Evolutionary conservation across 2,329 filamentous ascomycete genomes (phyloP).

Genomic region (Paecilomyces dactylethromorphus): DNA sequence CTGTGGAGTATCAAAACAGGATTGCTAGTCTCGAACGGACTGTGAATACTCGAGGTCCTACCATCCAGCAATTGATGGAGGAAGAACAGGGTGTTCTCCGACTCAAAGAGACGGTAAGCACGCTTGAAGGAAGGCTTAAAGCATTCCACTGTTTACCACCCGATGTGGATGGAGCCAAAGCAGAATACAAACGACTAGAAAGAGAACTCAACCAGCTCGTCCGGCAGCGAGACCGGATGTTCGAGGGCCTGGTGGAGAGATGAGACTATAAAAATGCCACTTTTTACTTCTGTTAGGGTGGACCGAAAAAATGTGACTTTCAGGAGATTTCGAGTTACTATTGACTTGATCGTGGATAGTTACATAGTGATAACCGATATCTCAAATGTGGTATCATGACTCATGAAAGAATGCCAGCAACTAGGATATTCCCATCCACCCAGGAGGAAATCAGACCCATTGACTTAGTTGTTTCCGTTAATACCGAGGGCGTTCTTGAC

Average conservation of each 20-base stretch:
- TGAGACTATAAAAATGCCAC: not conserved
- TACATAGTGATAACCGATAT: not conserved
- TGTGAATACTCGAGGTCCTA: conserved; percentile 19
- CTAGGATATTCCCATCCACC: not conserved
- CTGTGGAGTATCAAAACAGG: conserved; percentile 60
- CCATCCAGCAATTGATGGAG: conserved; percentile 46
- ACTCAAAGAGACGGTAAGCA: conserved; percentile 55
- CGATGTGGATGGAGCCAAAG: conserved; percentile 60
- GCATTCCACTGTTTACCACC: conserved; percentile 67
- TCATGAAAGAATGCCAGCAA: not conserved
- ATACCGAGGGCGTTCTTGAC: conserved; percentile 38
- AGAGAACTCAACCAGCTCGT: conserved; percentile 57
- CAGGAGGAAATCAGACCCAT: not conserved
- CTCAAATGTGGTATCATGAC: not conserved
- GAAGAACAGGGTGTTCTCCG: conserved; percentile 55
- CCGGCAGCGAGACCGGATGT: conserved; percentile 62
- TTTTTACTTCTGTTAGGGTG: not conserved
- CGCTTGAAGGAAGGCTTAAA: conserved; percentile 60
- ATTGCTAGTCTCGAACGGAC: conserved; percentile 37
- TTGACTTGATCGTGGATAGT: not conserved
- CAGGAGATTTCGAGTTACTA: not conserved
- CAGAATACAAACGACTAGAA: conserved; percentile 63
- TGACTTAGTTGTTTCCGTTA: conserved; percentile 19
- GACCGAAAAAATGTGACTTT: not conserved
- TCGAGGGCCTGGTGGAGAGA: conserved; percentile 62